phyloP scores from a whole-genome alignment of 306 rosid genomes.

The Cucurbita argyrosperma region DNA sequence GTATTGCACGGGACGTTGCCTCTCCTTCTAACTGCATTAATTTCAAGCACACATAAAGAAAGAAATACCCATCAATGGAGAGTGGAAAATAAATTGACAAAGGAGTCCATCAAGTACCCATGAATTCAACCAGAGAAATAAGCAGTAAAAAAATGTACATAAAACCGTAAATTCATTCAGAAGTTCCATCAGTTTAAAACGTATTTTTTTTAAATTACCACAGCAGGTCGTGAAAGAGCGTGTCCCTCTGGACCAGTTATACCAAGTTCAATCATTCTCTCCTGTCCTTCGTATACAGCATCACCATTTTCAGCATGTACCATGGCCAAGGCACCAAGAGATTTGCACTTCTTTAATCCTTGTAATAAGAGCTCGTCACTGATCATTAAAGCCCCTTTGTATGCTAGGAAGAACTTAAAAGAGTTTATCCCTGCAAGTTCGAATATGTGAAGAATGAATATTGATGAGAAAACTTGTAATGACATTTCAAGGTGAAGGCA shows the following conservation, averaged over 20 bases:
- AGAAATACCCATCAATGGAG: neutral
- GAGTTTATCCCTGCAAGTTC: constrained; percentile 67
- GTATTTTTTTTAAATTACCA: constrained; percentile 26
- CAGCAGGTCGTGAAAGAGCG: constrained; percentile 82
- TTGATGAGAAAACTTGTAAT: neutral
- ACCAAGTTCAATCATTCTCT: constrained; percentile 83
- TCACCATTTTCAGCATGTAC: constrained; percentile 99
- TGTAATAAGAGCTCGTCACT: constrained; percentile 73
- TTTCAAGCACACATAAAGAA: neutral
- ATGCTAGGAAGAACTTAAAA: constrained; percentile 91
- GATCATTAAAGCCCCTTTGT: constrained; percentile 77
- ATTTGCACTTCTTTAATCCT: constrained; percentile 79
- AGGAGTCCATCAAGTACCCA: neutral
- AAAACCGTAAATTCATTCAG: neutral
- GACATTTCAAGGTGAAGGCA: neutral
- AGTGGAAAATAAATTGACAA: neutral
- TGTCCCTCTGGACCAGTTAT: constrained; percentile 97
- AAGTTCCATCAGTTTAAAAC: neutral
- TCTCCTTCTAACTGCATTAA: constrained; percentile 74
- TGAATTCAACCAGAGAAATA: neutral
- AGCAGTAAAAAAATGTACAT: neutral
- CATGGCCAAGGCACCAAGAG: constrained; percentile 96
- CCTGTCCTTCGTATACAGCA: constrained; percentile 78
- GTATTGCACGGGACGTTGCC: constrained; percentile 89
- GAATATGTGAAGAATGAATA: neutral